A percentile compares a stretch with the other conserved stretches of the same genome.
Evolutionary conservation across 2,329 filamentous ascomycete genomes (phyloP).

Genomic region (Nemania sp.): DNA sequence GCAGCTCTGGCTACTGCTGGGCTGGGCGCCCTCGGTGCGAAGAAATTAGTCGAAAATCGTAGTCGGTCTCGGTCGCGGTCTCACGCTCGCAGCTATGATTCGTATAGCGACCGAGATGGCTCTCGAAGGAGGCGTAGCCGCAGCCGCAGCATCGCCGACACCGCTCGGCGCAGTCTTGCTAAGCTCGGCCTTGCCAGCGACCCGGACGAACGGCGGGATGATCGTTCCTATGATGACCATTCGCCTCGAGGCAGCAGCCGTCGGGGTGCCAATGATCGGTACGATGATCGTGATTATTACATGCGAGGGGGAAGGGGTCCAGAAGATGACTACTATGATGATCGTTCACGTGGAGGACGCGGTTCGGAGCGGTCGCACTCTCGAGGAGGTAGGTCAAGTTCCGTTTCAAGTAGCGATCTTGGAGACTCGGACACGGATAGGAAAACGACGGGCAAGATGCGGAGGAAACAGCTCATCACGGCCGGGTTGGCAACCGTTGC

Average conservation of each 20-base stretch:
- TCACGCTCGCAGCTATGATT: conserved; percentile 51
- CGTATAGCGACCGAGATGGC: conserved; percentile 50
- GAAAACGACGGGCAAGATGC: conserved; percentile 58
- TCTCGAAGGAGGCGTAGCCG: conserved; percentile 53
- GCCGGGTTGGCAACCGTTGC: conserved; percentile 60
- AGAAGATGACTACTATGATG: conserved; percentile 46
- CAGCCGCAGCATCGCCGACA: conserved; percentile 68
- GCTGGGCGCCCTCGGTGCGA: conserved; percentile 62
- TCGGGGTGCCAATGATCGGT: conserved; percentile 42
- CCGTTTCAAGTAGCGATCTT: conserved; percentile 57
- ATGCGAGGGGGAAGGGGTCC: conserved; percentile 42
- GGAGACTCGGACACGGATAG: conserved; percentile 62
- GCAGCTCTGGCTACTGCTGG: conserved; percentile 66
- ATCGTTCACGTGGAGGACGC: conserved; percentile 46
- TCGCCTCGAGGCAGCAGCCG: conserved; percentile 44
- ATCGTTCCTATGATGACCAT: conserved; percentile 45
- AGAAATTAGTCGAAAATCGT: conserved; percentile 57
- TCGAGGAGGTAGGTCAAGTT: conserved; percentile 48
- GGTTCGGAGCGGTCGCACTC: conserved; percentile 46
- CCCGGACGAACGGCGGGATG: conserved; percentile 49
- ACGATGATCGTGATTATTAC: conserved; percentile 40
- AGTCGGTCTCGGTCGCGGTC: conserved; percentile 61
- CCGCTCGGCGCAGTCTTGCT: conserved; percentile 62
- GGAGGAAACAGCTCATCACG: conserved; percentile 64
- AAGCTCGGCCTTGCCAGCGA: conserved; percentile 62